These are phyloP conservation scores for Pythium monospermum DNA, from an alignment of 352 stramenopile species.

Conservation along the genomic window DNA sequence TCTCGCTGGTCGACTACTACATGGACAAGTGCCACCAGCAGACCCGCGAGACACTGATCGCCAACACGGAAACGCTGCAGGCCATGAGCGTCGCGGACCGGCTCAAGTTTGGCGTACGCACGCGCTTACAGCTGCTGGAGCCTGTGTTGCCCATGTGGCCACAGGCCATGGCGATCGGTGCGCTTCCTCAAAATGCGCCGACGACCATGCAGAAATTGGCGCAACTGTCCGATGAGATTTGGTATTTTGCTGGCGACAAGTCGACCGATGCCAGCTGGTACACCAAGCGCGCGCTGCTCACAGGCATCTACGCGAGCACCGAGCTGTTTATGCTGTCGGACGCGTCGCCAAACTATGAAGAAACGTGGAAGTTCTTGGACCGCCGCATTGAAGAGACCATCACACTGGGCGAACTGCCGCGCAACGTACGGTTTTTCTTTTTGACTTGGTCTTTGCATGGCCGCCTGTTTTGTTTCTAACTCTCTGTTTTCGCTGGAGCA, in stretches of 20 bases:
- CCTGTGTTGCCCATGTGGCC: conserved; percentile 61
- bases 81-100: conserved; percentile 69
- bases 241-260: conserved; percentile 84
- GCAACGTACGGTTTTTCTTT: conserved; percentile 51
- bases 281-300: conserved; percentile 78
- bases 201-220: conserved; percentile 68
- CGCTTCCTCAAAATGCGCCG: conserved; percentile 65
- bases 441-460: background rate
- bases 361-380: conserved; percentile 82
- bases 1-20: conserved; percentile 83
- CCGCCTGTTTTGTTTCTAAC: background rate
- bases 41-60: conserved; percentile 53
- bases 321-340: conserved; percentile 86
- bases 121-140: conserved; percentile 57
- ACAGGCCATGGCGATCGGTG: conserved; percentile 78
- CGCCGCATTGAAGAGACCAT: conserved; percentile 81
- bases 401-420: conserved; percentile 65
- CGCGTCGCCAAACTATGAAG: conserved; percentile 59
- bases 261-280: conserved; percentile 84
- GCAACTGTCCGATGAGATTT: conserved; percentile 77
- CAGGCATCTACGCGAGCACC: conserved; percentile 72
- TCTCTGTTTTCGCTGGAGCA: conserved; percentile 9
- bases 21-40: conserved; percentile 72
- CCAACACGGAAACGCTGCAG: conserved; percentile 55
- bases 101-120: conserved; percentile 74